These are phyloP conservation scores for Paecilomyces formosus DNA, from an alignment of 2,329 filamentous ascomycete species.

Conservation along the genomic window DNA sequence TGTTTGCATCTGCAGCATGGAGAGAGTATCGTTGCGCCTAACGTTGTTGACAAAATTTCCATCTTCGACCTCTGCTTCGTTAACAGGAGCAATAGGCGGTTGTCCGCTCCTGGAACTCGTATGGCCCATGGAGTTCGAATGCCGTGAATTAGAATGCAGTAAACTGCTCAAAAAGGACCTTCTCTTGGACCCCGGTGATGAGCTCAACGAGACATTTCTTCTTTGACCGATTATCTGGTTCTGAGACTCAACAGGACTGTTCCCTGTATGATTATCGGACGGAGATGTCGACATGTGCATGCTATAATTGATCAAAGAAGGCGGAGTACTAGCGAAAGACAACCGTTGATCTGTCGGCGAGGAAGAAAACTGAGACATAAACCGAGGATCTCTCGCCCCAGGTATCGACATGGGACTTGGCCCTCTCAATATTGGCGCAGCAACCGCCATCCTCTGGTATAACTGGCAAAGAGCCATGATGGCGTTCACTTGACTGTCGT, in stretches of 20 bases:
- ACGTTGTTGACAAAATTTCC: not conserved
- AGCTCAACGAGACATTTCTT: not conserved
- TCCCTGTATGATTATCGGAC: not conserved
- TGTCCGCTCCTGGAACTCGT: not conserved
- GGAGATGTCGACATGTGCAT: not conserved
- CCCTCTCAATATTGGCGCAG: conserved; percentile 5
- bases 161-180: not conserved
- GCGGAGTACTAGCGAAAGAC: not conserved
- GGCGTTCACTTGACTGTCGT: conserved; percentile 27
- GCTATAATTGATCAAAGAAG: not conserved
- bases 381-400: not conserved
- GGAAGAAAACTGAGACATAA: not conserved
- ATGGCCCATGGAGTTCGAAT: not conserved
- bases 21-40: not conserved
- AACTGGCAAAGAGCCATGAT: conserved; percentile 28
- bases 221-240: not conserved
- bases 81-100: not conserved
- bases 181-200: not conserved
- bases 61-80: not conserved
- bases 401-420: conserved; percentile 3
- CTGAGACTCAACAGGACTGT: not conserved
- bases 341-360: not conserved
- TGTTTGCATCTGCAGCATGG: not conserved
- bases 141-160: not conserved
- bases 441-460: conserved; percentile 21